Evolutionary conservation across 768 basidiomycete species (phyloP).

Genomic region (Neoboletus brunneissimus): DNA sequence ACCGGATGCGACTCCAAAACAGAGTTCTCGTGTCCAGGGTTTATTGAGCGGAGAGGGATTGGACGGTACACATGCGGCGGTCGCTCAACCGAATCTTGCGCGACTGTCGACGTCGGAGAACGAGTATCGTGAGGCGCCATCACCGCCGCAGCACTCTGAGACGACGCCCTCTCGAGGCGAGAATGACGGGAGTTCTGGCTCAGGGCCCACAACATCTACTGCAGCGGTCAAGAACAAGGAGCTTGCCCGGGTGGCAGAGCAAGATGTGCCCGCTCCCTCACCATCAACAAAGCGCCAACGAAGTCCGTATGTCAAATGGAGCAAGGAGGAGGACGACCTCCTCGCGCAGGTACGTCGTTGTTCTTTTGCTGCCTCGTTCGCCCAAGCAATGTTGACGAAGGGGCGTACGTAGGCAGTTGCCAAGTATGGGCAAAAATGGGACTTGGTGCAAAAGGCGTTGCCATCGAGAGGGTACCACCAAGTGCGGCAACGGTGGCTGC

Average conservation of each 20-base stretch:
- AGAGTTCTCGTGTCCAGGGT: conserved; percentile 4
- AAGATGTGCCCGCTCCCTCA: conserved; percentile 16
- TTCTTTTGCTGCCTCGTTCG: background rate
- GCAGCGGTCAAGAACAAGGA: conserved; percentile 19
- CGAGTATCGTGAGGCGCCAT: conserved; percentile 9
- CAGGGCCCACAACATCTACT: background rate
- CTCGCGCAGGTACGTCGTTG: conserved; percentile 33
- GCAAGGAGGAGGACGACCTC: conserved; percentile 41
- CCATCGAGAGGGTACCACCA: conserved; percentile 42
- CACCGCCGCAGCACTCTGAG: conserved; percentile 5
- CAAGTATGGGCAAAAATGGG: conserved; percentile 40
- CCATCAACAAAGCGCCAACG: conserved; percentile 34
- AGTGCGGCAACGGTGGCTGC: conserved; percentile 43
- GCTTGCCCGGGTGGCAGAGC: conserved; percentile 29
- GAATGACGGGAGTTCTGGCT: background rate
- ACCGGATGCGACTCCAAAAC: conserved; percentile 19
- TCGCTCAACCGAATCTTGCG: background rate
- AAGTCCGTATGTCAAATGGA: conserved; percentile 44
- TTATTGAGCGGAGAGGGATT: background rate
- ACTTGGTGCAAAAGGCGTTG: conserved; percentile 40
- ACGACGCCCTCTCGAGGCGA: conserved; percentile 6
- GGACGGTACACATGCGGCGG: background rate
- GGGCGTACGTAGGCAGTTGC: conserved; percentile 32
- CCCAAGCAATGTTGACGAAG: background rate
- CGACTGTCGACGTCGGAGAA: background rate